These are phyloP conservation scores for Histomonas meleagridis DNA, from an alignment of 208 protist genomes.

Conservation along the genomic window DNA sequence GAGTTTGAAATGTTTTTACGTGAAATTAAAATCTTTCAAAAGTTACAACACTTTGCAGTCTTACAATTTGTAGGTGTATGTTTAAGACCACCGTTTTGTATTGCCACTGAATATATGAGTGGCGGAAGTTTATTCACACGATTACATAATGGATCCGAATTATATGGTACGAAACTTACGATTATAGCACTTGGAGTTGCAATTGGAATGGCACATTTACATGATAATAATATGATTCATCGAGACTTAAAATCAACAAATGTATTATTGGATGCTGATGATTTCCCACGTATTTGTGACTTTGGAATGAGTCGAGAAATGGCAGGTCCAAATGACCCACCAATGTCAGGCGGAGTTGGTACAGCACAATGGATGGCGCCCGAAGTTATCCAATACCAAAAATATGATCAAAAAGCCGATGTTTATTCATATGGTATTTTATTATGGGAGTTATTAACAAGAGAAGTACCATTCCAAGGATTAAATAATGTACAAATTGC, in stretches of 20 bases:
- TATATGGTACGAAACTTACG: neutral
- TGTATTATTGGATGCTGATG: conserved; percentile 6
- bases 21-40: neutral
- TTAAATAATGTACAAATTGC: too few species aligned
- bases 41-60: neutral
- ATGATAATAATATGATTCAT: neutral
- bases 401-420: too few species aligned
- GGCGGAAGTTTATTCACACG: neutral
- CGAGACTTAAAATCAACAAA: neutral
- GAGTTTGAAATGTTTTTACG: neutral
- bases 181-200: conserved; percentile 14
- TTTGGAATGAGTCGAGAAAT: neutral
- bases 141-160: neutral
- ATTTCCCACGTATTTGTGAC: neutral
- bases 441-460: too few species aligned
- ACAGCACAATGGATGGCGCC: too few species aligned
- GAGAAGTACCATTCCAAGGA: too few species aligned
- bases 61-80: neutral
- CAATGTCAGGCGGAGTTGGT: too few species aligned
- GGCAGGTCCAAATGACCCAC: neutral
- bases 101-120: conserved; percentile 22
- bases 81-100: neutral
- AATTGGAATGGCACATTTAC: neutral
- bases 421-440: too few species aligned
- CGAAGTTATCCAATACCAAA: too few species aligned